Percentiles rank a stretch among this genome's conserved stretches.
Conservation (phyloP, 2,329 filamentous ascomycete genomes). For the Lasiodiplodia gonubiensis region DNA sequence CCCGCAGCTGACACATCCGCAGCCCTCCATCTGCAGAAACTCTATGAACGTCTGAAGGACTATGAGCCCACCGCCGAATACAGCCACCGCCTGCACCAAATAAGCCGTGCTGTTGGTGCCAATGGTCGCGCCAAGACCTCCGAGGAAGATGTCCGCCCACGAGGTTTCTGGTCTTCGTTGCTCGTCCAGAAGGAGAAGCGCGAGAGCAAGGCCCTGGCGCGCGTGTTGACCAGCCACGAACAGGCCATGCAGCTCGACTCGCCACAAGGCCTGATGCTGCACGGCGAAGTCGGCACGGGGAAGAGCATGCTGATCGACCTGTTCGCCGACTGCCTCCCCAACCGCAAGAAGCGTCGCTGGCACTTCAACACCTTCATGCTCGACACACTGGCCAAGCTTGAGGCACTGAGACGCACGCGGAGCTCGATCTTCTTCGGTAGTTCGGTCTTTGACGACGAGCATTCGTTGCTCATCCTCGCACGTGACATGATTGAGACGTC, state of each 20-base stretch:
- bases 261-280: constrained; percentile 75
- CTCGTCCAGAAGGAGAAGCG: constrained; percentile 60
- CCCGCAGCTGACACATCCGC: constrained; percentile 36
- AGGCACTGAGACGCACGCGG: constrained; percentile 60
- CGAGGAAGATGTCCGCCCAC: constrained; percentile 36
- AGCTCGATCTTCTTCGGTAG: constrained; percentile 1
- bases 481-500: constrained; percentile 76
- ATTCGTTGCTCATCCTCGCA: constrained; percentile 75
- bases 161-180: constrained; percentile 61
- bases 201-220: constrained; percentile 66
- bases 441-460: constrained; percentile 55
- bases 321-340: constrained; percentile 78
- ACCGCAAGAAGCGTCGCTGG: constrained; percentile 73
- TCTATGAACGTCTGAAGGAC: constrained; percentile 77
- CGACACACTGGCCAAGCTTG: constrained; percentile 74
- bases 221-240: constrained; percentile 72
- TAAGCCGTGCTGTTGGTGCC: constrained; percentile 54
- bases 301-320: constrained; percentile 87
- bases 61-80: constrained; percentile 77
- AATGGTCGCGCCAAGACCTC: constrained; percentile 37
- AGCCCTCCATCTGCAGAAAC: constrained; percentile 76
- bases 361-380: constrained; percentile 90
- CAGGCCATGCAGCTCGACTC: constrained; percentile 73
- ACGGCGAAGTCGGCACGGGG: constrained; percentile 81
- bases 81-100: constrained; percentile 65